Percentiles rank a stretch among this genome's conserved stretches.
Evolutionary conservation across 768 basidiomycete species (phyloP).

Genomic region (Leccinum subgranulosum): DNA sequence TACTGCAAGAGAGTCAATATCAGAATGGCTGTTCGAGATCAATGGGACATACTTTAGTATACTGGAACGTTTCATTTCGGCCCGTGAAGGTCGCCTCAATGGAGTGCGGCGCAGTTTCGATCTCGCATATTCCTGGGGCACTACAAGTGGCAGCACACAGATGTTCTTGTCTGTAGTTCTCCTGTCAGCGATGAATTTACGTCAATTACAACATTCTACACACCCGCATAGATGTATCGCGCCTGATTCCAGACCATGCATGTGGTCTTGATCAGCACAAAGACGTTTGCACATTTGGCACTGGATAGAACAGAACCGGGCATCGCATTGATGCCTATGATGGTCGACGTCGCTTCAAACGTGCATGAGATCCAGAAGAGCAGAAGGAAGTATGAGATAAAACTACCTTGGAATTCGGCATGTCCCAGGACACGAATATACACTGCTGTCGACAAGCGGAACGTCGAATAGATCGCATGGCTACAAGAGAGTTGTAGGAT

Average conservation of each 20-base stretch:
- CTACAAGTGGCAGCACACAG: slow-evolving; percentile 38
- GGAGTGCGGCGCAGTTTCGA: slow-evolving; percentile 55
- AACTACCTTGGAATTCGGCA: slow-evolving; percentile 43
- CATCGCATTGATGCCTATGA: slow-evolving; percentile 46
- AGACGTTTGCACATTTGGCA: slow-evolving; percentile 46
- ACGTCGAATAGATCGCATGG: slow-evolving; percentile 37
- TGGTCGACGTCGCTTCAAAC: slow-evolving; percentile 43
- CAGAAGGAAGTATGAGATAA: not conserved
- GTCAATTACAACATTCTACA: not conserved
- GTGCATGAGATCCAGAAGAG: not conserved
- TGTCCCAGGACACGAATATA: slow-evolving; percentile 39
- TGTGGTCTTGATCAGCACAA: slow-evolving; percentile 36
- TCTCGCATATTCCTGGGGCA: slow-evolving; percentile 38
- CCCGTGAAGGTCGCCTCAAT: slow-evolving; percentile 63
- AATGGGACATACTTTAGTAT: slow-evolving; percentile 48
- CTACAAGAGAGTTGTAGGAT: slow-evolving; percentile 23
- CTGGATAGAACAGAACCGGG: slow-evolving; percentile 48
- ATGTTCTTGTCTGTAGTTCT: slow-evolving; percentile 48
- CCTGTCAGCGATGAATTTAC: not conserved
- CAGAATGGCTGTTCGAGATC: not conserved
- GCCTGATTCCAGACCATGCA: slow-evolving; percentile 44
- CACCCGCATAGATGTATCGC: slow-evolving; percentile 59
- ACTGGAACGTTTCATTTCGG: slow-evolving; percentile 57
- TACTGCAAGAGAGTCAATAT: not conserved
- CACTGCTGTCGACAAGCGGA: slow-evolving; percentile 25